Evolutionary conservation across 2,329 filamentous ascomycete genomes (phyloP).

Genomic region (Sphaerostilbella broomeana): DNA sequence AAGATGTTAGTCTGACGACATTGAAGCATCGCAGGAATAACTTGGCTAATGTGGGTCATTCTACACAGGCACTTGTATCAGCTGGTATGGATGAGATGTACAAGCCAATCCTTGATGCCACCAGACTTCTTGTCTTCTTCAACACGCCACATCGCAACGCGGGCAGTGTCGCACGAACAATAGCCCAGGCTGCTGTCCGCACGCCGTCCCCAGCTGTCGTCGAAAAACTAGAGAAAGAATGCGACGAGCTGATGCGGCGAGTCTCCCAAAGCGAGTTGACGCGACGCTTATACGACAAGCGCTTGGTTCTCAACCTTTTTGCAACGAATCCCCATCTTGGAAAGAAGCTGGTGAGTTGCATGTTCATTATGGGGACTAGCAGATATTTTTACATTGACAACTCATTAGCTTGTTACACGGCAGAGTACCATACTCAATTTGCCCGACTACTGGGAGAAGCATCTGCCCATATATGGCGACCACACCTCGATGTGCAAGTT

Average conservation of each 20-base stretch:
- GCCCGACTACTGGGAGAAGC: slow-evolving; percentile 8
- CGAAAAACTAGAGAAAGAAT: slow-evolving; percentile 6
- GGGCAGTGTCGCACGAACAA: slow-evolving; percentile 3
- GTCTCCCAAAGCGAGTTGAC: not conserved
- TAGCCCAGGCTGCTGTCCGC: slow-evolving; percentile 2
- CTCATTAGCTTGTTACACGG: slow-evolving; percentile 6
- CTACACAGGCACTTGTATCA: slow-evolving; percentile 8
- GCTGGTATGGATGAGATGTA: slow-evolving; percentile 2
- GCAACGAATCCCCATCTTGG: slow-evolving; percentile 6
- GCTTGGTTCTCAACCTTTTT: slow-evolving; percentile 8
- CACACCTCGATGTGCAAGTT: slow-evolving; percentile 11
- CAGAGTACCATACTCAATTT: not conserved
- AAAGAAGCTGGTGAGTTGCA: slow-evolving; percentile 2
- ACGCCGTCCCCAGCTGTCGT: slow-evolving; percentile 1
- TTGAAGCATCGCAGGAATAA: no score
- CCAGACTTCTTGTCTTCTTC: slow-evolving; percentile 10
- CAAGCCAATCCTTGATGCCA: not conserved
- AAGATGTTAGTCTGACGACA: slow-evolving; percentile 10
- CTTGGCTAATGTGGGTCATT: no score
- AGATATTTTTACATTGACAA: not conserved
- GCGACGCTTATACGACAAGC: slow-evolving; percentile 3
- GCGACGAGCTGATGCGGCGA: slow-evolving; percentile 3
- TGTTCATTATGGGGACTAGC: not conserved
- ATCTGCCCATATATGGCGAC: slow-evolving; percentile 7
- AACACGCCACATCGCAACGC: slow-evolving; percentile 11